Evolutionary conservation across 768 basidiomycete species (phyloP), one percentile per base, ranked within the genome.

Genomic region (Daedaleopsis sinensis): DNA sequence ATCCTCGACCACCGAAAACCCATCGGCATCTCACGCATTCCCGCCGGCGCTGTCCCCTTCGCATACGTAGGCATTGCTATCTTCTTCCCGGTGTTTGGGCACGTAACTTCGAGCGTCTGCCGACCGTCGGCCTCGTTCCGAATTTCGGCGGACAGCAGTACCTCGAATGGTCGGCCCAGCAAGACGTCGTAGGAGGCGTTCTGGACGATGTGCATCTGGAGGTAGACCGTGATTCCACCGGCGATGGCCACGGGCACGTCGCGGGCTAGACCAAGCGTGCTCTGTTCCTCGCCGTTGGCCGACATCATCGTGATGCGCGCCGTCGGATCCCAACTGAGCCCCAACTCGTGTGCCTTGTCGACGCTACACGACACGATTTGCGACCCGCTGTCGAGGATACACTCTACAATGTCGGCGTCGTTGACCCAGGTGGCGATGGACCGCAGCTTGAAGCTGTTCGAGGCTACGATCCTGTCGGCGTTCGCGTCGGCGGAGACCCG

Each of bases 81-180:
- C 23, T n/a, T 52, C 11, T 38, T 35, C 27, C 48, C 55, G 12
- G 60, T 51, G 57, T 58, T 62, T 38, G 68, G 64, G 36, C 57
- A 58, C n/a, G 19, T 19, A 35, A 58, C 48, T 13, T 27, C 37
- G 21, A 58, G 49, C 18, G 48, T 50, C 27, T 58, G 57, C 10
- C 50, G 21, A 5, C 48, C 57, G 49, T 49, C 18, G 48, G 48
- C 35, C 21, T 24, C 49, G 49, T 58, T 58, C 15, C 23, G 13
- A 23, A 58, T 36, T 32, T 38, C 32, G 57, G 46, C 50, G 23
- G 21, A 32, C 27, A 21, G 12, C 48, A 50, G 48, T 15, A 50
- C 48, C 15, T 50, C 21, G 48, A 50, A 50, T 12, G 48, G 48
- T 12, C 48, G 48, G 12, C 48, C 48, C 48, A 50, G 27, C 16